A percentile compares a stretch with the other conserved stretches of the same genome.
Conservation (phyloP, 176 grass and related monocot species). For the Ensete glaucum region DNA sequence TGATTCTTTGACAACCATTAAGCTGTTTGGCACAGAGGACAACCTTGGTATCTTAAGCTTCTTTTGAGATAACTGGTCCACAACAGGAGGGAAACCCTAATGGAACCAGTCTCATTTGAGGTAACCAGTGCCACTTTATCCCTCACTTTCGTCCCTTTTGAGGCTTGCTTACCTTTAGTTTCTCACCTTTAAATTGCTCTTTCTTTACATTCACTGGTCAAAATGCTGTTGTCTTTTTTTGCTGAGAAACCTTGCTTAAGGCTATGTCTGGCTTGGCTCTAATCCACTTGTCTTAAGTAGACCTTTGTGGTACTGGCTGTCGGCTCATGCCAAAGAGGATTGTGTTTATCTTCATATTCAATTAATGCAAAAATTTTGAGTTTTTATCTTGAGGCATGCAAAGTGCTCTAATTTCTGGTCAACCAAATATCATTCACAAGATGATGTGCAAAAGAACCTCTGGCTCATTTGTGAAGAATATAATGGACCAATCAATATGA, state of each 20-base stretch:
- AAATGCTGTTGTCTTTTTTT: constrained; percentile 40
- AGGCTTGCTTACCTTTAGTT: constrained; percentile 54
- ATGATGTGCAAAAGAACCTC: too few species aligned
- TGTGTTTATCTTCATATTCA: not conserved
- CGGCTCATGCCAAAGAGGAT: not conserved
- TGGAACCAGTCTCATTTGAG: constrained; percentile 39
- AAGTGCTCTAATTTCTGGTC: not conserved
- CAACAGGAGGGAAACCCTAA: constrained; percentile 64
- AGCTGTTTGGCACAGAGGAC: constrained; percentile 45
- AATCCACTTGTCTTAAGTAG: not conserved
- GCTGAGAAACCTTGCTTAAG: constrained; percentile 31
- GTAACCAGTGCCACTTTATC: constrained; percentile 28
- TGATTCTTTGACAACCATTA: constrained; percentile 64
- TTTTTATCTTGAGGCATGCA: not conserved
- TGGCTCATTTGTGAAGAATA: too few species aligned
- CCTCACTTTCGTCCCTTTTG: constrained; percentile 81
- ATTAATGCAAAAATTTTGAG: constrained; percentile 2
- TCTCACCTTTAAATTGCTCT: constrained; percentile 43
- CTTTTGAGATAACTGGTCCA: constrained; percentile 48
- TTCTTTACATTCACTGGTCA: constrained; percentile 35
- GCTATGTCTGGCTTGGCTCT: constrained; percentile 1
- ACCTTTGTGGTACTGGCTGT: not conserved
- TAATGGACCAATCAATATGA: not conserved
- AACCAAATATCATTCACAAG: not conserved
- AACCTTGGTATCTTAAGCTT: constrained; percentile 37